Evolutionary conservation across 176 grass and related monocot genomes (phyloP), one percentile per base, ranked within the genome.

Genomic region (Oryza meyeriana): DNA sequence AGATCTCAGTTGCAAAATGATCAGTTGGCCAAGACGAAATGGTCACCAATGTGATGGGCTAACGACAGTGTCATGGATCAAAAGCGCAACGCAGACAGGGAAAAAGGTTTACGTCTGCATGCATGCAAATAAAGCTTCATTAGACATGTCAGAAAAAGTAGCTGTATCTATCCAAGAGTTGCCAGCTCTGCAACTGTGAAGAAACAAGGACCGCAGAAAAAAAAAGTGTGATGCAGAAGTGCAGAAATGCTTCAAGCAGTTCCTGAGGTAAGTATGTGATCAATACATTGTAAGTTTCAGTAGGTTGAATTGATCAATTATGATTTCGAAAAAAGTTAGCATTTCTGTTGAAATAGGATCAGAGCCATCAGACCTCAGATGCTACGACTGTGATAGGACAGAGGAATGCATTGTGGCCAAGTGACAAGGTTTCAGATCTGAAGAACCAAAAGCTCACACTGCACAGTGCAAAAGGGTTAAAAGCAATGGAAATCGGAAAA

Each of bases 41-140:
- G n/a, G 47, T 8, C 72, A 61, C n/a, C 16, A 0, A 67, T 38
- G 25, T 26, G 47, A 69, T 48, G 61, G 45, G 8, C 16, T 29
- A 17, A 48, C 12, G 81, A 69, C n/a, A 47, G 24, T 25, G n/a
- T 59, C 16, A 50, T 47, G 75, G 39, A 79, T 58, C 67, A 61
- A 84, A 32, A 67, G 11, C 13, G 63, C 31, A 13, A 8, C 61
- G 30, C 71, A 50, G 63, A 75, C 76, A 62, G 12, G 34, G 81
- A 64, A 70, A 79, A 88, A 80, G 71, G 61, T 16, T 35, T 59
- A 75, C 75, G 61, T 69, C 36, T 75, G 47, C 87, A 84, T 88
- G 86, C 48, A 50, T 38, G 62, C 36, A 74, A 1, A 17, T 29
- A 79, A 38, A 84, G 10, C 9, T 68, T 47, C 34, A 10, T 16